phyloP scores from a whole-genome alignment of 2,329 filamentous ascomycete species.

The Nothomitra cinnamomea region DNA sequence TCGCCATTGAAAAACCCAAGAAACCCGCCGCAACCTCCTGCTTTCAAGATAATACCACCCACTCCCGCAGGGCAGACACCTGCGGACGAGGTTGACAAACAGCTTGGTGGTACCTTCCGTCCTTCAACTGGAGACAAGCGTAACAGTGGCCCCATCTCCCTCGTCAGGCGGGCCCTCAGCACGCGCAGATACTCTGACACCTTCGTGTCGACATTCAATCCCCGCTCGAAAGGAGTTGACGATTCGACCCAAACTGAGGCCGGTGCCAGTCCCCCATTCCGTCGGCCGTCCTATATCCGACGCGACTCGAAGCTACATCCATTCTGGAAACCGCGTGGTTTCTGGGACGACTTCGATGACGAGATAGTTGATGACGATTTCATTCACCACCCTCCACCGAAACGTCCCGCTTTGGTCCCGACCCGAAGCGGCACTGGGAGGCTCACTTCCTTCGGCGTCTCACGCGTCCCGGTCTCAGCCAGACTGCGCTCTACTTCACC shows the following conservation, averaged over 20 bases:
- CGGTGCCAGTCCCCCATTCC: neutral
- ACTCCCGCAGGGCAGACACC: slow-evolving; percentile 23
- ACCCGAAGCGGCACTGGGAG: neutral
- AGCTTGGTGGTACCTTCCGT: slow-evolving; percentile 13
- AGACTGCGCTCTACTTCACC: slow-evolving; percentile 11
- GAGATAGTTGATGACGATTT: slow-evolving; percentile 13
- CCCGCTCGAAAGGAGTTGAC: slow-evolving; percentile 24
- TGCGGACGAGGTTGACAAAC: slow-evolving; percentile 26
- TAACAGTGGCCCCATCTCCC: slow-evolving; percentile 15
- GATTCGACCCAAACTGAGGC: slow-evolving; percentile 16
- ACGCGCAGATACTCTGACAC: slow-evolving; percentile 21
- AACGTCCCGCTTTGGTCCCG: neutral
- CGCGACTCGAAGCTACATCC: slow-evolving; percentile 34
- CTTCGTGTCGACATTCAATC: slow-evolving; percentile 19
- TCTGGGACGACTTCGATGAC: slow-evolving; percentile 39
- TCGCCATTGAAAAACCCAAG: slow-evolving; percentile 43
- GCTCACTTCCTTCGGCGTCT: neutral
- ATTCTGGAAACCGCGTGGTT: slow-evolving; percentile 45
- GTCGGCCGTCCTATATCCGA: neutral
- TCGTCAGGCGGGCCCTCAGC: slow-evolving; percentile 22
- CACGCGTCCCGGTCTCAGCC: neutral
- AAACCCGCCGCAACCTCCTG: slow-evolving; percentile 37
- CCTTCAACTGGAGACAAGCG: neutral
- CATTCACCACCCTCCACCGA: neutral
- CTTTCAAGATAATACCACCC: slow-evolving; percentile 36